phyloP scores from a whole-genome alignment of 768 basidiomycete genomes.

The Coprinopsis strossmayeri region DNA sequence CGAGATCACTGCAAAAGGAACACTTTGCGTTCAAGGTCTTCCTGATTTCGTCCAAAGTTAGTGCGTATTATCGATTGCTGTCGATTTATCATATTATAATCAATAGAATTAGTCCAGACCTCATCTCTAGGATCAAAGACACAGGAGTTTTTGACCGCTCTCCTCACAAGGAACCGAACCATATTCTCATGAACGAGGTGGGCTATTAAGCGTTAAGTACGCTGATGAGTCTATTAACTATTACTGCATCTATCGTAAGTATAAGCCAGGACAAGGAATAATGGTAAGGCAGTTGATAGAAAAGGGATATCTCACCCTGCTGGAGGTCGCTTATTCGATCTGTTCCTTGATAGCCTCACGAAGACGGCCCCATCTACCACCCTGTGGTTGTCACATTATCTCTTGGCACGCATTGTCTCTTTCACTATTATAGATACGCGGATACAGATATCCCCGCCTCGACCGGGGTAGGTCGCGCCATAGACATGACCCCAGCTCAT shows the following conservation, averaged over 20 bases:
- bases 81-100: background rate
- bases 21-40: constrained; percentile 61
- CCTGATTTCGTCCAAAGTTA: constrained; percentile 65
- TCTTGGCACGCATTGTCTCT: constrained; percentile 73
- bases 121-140: constrained; percentile 60
- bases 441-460: constrained; percentile 17
- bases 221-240: constrained; percentile 2
- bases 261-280: constrained; percentile 87
- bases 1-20: constrained; percentile 62
- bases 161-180: constrained; percentile 71
- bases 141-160: constrained; percentile 60
- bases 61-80: constrained; percentile 32
- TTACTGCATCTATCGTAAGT: constrained; percentile 32
- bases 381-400: constrained; percentile 91
- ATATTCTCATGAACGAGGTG: constrained; percentile 86
- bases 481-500: constrained; percentile 58
- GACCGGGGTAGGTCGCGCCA: constrained; percentile 37
- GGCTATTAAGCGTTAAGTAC: constrained; percentile 12
- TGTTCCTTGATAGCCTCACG: constrained; percentile 60
- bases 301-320: constrained; percentile 3
- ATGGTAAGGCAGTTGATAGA: constrained; percentile 47
- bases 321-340: constrained; percentile 3
- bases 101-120: constrained; percentile 54
- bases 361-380: constrained; percentile 86
- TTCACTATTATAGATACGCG: constrained; percentile 75